Conservation (phyloP, 495 filamentous ascomycete species). For the Astrothelium subdiscretum region DNA sequence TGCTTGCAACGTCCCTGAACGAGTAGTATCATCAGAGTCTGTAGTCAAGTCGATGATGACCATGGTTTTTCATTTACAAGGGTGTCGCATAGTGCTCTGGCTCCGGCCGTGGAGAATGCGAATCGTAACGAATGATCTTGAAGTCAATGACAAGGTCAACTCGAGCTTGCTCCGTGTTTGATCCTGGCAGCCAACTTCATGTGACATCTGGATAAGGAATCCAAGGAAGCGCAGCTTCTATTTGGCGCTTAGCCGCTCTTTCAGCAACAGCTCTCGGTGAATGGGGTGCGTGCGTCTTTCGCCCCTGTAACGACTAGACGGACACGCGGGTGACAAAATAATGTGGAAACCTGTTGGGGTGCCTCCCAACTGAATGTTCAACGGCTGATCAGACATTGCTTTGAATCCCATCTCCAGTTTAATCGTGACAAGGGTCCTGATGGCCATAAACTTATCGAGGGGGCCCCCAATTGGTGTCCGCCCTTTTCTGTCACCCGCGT, state of each 20-base stretch:
- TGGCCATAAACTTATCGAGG: too few relatives aligned
- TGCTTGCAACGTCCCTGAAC: not conserved
- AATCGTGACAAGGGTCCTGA: too few relatives aligned
- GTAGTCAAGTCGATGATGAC: not conserved
- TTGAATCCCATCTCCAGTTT: too few relatives aligned
- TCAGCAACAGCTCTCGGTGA: not conserved
- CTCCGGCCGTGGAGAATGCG: not conserved
- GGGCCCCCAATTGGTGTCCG: too few relatives aligned
- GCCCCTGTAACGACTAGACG: not conserved
- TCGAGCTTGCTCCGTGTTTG: not conserved
- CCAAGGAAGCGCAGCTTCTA: not conserved
- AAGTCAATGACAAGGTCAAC: not conserved
- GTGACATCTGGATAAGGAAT: not conserved
- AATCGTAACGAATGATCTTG: not conserved
- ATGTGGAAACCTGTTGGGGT: too few relatives aligned
- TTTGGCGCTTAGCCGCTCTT: not conserved
- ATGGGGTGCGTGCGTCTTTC: not conserved
- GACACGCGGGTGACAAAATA: too few relatives aligned
- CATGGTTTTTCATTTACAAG: not conserved
- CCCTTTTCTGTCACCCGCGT: too few relatives aligned
- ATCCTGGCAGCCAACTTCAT: not conserved
- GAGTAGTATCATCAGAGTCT: not conserved
- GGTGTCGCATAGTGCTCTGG: not conserved
- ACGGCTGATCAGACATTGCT: too few relatives aligned
- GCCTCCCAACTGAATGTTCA: too few relatives aligned